Evolutionary conservation across 495 filamentous ascomycete species (phyloP).

Genomic region (Evernia prunastri): DNA sequence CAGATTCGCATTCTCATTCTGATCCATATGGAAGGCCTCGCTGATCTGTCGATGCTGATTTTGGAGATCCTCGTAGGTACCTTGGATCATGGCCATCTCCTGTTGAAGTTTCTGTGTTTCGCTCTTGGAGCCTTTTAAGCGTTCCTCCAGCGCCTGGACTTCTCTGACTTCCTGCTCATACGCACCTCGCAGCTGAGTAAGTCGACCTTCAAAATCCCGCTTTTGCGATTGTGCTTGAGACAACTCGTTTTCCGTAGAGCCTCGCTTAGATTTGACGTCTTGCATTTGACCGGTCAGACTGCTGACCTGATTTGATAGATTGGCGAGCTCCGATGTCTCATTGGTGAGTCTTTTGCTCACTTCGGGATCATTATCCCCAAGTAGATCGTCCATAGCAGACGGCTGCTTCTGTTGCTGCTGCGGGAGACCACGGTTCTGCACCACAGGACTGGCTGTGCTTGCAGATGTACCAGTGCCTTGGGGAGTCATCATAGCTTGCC

Average conservation of each 20-base stretch:
- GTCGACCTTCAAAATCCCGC: slow-evolving; percentile 79
- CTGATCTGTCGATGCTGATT: slow-evolving; percentile 72
- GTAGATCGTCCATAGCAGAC: slow-evolving; percentile 74
- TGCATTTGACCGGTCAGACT: slow-evolving; percentile 88
- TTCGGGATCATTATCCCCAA: slow-evolving; percentile 89
- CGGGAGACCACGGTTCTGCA: slow-evolving; percentile 31
- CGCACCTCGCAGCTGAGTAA: slow-evolving; percentile 73
- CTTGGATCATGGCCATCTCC: slow-evolving; percentile 76
- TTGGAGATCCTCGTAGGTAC: slow-evolving; percentile 74
- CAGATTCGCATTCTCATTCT: slow-evolving; percentile 76
- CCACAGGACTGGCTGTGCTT: slow-evolving; percentile 37
- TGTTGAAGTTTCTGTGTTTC: slow-evolving; percentile 77
- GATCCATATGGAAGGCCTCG: slow-evolving; percentile 72
- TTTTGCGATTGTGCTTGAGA: slow-evolving; percentile 76
- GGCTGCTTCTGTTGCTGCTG: slow-evolving; percentile 41
- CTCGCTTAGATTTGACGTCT: slow-evolving; percentile 75
- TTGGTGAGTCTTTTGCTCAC: slow-evolving; percentile 76
- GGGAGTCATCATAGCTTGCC: slow-evolving; percentile 70
- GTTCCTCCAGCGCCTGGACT: slow-evolving; percentile 77
- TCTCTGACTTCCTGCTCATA: slow-evolving; percentile 91
- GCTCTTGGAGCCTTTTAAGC: slow-evolving; percentile 62
- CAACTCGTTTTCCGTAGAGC: slow-evolving; percentile 69
- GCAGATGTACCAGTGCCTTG: slow-evolving; percentile 69
- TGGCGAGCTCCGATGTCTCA: slow-evolving; percentile 91
- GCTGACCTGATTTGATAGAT: slow-evolving; percentile 90